Base-by-base conservation (phyloP, 257 asterid genomes). In the Fraxinus americana region DNA sequence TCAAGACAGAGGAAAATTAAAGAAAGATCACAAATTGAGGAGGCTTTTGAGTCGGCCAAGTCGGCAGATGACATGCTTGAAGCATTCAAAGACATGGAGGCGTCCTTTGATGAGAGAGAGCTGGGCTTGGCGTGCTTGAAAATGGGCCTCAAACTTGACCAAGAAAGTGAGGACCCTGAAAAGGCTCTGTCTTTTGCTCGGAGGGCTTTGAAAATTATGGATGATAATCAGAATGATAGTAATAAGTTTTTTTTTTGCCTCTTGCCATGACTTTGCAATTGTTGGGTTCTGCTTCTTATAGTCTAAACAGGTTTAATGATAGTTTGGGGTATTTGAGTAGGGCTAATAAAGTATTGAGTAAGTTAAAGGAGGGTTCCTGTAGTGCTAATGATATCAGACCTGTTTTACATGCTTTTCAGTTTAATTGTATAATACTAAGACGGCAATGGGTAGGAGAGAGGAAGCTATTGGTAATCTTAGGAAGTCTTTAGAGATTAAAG, bases 361-460 rank as follows among this genome's bases (percentile, higher is more conserved):
- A 87, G 73, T 78, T 94, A 48, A 92, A 83, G 72, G 92, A 82
- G 5, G 84, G 80, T 78, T 77, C 86, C 77, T 81, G 83, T 36
- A 57, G 76, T 81, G 75, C 67, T 74, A 88, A 90, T 63, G 91
- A 90, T 76, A 70, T 88, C 77, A 75, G 84, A 82, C 97, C 97
- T 19, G 80, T 91, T 87, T 81, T 87, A 48, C 94, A 95, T 63
- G 97, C 97, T 1, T 92, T 95, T 70, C 93, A 83, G 80, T 88
- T 79, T 65, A 88, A 57, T 83, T 95, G 84, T 93, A 84, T 87
- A 95, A 91, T 78, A 91, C 86, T 5, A 95, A 95, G 88, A 95
- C 97, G 0, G 97, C 97, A 0, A 67, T 94, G 85, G 98, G 99
- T 61, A 86, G 98, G 87, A 89, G 97, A 76, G 97, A 95, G 85